Evolutionary conservation across 148 eudicot genomes (phyloP).

Genomic region (Vaccinium myrtillus): DNA sequence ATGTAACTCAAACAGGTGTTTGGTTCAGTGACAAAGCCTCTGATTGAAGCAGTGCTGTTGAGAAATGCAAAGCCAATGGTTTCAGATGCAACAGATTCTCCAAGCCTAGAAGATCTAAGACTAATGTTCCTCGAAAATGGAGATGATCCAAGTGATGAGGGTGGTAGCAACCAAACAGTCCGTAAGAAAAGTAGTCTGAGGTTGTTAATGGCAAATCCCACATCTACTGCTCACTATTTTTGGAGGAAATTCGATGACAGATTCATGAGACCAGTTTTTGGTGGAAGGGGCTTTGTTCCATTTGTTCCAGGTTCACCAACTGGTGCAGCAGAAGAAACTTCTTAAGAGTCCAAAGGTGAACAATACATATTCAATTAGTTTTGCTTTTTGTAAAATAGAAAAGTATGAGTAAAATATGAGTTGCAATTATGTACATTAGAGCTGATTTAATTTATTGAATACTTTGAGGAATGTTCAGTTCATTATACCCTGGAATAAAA

Average conservation of each 20-base stretch:
- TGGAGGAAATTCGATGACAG: constrained; percentile 94
- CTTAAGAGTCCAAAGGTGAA: background rate
- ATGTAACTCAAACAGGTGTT: constrained; percentile 41
- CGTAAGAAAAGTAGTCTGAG: constrained; percentile 37
- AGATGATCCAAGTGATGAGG: constrained; percentile 22
- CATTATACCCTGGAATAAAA: constrained; percentile 7
- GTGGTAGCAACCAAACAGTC: constrained; percentile 13
- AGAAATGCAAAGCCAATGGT: constrained; percentile 26
- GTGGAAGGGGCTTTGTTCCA: constrained; percentile 91
- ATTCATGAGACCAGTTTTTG: constrained; percentile 95
- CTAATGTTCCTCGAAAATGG: constrained; percentile 41
- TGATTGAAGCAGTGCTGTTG: constrained; percentile 45
- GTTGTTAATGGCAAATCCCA: constrained; percentile 55
- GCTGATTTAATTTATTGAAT: background rate
- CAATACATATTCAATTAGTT: background rate
- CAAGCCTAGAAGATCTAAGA: constrained; percentile 56
- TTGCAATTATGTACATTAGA: background rate
- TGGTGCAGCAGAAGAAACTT: constrained; percentile 38
- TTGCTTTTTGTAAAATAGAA: background rate
- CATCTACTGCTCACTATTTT: constrained; percentile 62
- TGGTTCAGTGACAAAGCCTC: constrained; percentile 62
- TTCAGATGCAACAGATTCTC: constrained; percentile 47
- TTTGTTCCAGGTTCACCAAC: constrained; percentile 79
- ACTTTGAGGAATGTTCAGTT: background rate
- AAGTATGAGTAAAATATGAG: background rate